Conservation (phyloP, 2,329 filamentous ascomycete species). For the Leptographium lundbergii region DNA sequence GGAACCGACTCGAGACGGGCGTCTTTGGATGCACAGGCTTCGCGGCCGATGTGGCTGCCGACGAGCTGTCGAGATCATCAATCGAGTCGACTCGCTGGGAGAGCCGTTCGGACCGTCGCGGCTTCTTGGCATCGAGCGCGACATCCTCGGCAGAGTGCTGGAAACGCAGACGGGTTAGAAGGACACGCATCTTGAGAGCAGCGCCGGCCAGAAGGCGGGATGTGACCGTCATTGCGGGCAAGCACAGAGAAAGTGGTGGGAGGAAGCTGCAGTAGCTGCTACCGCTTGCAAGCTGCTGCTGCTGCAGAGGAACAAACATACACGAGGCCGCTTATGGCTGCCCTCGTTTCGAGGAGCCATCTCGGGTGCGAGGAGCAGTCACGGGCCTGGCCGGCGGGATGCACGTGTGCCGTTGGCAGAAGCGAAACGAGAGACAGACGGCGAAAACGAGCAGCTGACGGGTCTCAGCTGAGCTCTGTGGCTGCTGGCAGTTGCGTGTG, state of each 20-base stretch:
- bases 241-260: neutral
- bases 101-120: constrained; percentile 63
- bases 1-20: constrained; percentile 48
- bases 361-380: neutral
- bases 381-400: neutral
- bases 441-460: neutral
- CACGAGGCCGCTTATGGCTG: constrained; percentile 18
- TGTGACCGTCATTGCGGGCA: neutral
- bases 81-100: constrained; percentile 32
- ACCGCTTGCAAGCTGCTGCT: neutral
- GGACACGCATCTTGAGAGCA: neutral
- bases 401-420: neutral
- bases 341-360: constrained; percentile 13
- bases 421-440: neutral
- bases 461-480: neutral
- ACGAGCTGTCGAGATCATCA: neutral
- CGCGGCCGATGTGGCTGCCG: neutral
- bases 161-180: constrained; percentile 11
- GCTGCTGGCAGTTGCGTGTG: neutral
- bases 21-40: constrained; percentile 32
- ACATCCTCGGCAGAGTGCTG: constrained; percentile 54
- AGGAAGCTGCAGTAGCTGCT: neutral
- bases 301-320: constrained; percentile 10
- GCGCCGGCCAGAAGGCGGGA: neutral
- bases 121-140: constrained; percentile 65